A percentile compares a stretch with the other conserved stretches of the same genome.
phyloP scores from a whole-genome alignment of 2,329 filamentous ascomycete genomes.

The Arthrobotrys pseudoclavata region DNA sequence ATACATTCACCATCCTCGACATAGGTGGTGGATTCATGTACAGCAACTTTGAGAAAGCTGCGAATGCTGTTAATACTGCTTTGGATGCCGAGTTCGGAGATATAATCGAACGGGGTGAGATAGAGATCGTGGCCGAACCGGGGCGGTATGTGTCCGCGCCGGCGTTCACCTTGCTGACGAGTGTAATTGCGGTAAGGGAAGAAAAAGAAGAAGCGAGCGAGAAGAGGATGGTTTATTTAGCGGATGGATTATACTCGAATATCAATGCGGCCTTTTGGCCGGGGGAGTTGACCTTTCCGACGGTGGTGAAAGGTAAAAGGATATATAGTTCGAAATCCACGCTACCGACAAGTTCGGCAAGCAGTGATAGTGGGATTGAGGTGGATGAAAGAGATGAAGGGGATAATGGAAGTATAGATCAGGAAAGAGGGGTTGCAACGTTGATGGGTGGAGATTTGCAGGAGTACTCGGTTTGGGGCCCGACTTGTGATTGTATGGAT shows the following conservation, averaged over 20 bases:
- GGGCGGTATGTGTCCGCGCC: conserved; percentile 44
- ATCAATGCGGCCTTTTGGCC: conserved; percentile 49
- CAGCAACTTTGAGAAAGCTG: conserved; percentile 39
- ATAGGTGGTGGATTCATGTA: conserved; percentile 55
- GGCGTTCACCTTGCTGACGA: conserved; percentile 48
- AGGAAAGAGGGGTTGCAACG: conserved; percentile 4
- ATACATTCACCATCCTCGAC: conserved; percentile 42
- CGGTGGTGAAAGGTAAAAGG: conserved; percentile 31
- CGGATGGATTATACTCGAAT: conserved; percentile 53
- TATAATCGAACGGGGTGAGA: conserved; percentile 7
- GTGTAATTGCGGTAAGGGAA: conserved; percentile 44
- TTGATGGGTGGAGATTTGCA: conserved; percentile 17
- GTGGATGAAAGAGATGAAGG: conserved; percentile 9
- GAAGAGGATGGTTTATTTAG: conserved; percentile 41
- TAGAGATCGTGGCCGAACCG: conserved; percentile 46
- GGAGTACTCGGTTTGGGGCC: conserved; percentile 52
- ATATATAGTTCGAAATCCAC: background rate
- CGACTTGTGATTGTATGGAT: conserved; percentile 50
- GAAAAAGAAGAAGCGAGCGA: conserved; percentile 2
- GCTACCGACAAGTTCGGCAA: conserved; percentile 23
- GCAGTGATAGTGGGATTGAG: conserved; percentile 54
- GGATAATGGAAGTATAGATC: background rate
- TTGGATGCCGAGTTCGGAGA: conserved; percentile 51
- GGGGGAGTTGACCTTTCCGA: conserved; percentile 39
- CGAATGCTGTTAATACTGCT: conserved; percentile 9